A percentile compares a stretch with the other conserved stretches of the same genome.
These are phyloP conservation scores for Pythium guiyangense DNA, from an alignment of 352 stramenopile genomes.

Conservation along the genomic window DNA sequence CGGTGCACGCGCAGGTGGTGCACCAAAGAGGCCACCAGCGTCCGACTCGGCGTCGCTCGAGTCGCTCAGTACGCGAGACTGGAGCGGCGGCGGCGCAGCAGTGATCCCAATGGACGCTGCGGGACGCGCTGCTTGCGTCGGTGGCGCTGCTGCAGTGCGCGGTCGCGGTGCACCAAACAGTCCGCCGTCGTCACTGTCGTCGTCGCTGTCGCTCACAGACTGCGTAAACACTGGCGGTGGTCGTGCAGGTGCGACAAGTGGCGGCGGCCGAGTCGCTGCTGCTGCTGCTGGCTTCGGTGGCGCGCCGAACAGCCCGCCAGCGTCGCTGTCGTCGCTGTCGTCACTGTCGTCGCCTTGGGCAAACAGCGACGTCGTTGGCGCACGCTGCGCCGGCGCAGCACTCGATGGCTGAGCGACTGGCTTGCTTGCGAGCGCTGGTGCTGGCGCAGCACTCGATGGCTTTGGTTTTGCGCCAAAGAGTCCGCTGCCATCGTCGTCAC, in stretches of 20 bases:
- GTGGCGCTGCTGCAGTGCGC: conserved; percentile 11
- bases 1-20: conserved; percentile 15
- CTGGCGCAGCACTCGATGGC: background rate
- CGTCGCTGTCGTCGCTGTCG: conserved; percentile 20
- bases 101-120: conserved; percentile 3
- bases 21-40: conserved; percentile 52
- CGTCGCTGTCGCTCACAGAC: conserved; percentile 26
- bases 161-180: conserved; percentile 32
- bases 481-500: conserved; percentile 13
- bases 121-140: conserved; percentile 3
- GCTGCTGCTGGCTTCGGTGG: background rate
- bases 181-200: conserved; percentile 32
- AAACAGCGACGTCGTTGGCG: conserved; percentile 47
- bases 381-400: conserved; percentile 13
- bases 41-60: conserved; percentile 62
- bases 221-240: conserved; percentile 19
- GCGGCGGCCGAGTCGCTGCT: background rate
- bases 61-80: conserved; percentile 35
- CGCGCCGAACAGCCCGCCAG: conserved; percentile 32
- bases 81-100: conserved; percentile 10
- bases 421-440: background rate
- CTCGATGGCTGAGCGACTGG: conserved; percentile 4
- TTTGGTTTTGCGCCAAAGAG: conserved; percentile 10
- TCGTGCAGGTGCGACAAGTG: conserved; percentile 9
- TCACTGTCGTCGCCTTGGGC: conserved; percentile 31